These are phyloP conservation scores for Gossypioides kirkii DNA, from an alignment of 345 rosid genomes.

Conservation along the genomic window DNA sequence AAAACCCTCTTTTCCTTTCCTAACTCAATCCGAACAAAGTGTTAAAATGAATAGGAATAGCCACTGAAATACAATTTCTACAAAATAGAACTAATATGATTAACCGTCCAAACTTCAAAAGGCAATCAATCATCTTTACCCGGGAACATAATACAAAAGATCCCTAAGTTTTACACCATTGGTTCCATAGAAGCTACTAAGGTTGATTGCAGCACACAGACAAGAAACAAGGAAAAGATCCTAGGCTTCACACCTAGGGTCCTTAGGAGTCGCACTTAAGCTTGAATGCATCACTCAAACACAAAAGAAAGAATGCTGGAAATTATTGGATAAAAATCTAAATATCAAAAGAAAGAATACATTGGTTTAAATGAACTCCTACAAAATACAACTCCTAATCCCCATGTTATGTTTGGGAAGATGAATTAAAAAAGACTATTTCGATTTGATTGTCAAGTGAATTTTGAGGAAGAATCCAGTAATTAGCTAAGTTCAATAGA, in stretches of 20 bases:
- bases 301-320: neutral
- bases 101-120: neutral
- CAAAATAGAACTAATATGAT: neutral
- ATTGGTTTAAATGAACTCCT: neutral
- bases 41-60: neutral
- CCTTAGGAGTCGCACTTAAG: neutral
- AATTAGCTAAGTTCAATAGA: neutral
- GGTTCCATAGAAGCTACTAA: neutral
- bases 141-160: neutral
- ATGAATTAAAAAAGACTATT: neutral
- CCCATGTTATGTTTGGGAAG: neutral
- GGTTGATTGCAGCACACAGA: neutral
- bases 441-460: neutral
- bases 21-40: neutral
- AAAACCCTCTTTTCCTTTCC: neutral
- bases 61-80: neutral
- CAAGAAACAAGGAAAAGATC: neutral
- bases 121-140: neutral
- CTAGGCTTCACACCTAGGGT: neutral
- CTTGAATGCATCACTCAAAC: neutral
- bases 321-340: neutral
- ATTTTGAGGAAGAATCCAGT: neutral
- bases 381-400: neutral
- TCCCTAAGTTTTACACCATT: neutral
- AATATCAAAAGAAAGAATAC: neutral